Conservation (phyloP, 345 rosid species). For the Acer yangbiense region DNA sequence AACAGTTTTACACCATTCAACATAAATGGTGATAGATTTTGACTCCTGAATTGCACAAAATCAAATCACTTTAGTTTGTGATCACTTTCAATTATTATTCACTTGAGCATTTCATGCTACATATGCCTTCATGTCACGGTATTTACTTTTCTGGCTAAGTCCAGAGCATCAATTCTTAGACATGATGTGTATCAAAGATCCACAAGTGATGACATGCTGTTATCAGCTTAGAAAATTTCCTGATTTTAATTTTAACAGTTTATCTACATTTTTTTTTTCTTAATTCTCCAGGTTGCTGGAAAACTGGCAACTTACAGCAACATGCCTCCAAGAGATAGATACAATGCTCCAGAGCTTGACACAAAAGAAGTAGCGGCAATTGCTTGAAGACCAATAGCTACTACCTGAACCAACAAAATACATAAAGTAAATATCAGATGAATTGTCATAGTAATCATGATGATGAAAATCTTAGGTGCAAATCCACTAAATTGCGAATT, state of each 20-base stretch:
- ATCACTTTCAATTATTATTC: not conserved
- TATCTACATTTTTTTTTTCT: not conserved
- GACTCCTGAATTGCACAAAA: not conserved
- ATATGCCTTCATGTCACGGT: constrained; percentile 6
- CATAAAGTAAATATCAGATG: constrained; percentile 3
- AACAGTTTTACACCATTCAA: not conserved
- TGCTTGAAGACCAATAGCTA: constrained; percentile 75
- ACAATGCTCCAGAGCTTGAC: constrained; percentile 52
- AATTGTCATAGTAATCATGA: not conserved
- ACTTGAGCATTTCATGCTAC: not conserved
- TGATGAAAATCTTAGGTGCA: not conserved
- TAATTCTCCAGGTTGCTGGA: not conserved
- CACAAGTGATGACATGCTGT: not conserved
- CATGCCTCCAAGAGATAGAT: constrained; percentile 90
- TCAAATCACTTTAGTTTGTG: not conserved
- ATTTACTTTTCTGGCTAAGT: not conserved
- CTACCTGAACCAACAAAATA: constrained; percentile 47
- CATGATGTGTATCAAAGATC: not conserved
- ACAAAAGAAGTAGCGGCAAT: constrained; percentile 64
- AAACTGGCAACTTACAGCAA: constrained; percentile 62
- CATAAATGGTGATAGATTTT: not conserved
- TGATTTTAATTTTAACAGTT: not conserved
- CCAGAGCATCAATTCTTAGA: not conserved
- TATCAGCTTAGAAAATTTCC: not conserved
- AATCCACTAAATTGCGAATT: not conserved